These are phyloP conservation scores for Rauvolfia tetraphylla DNA, from an alignment of 257 asterid species.

Conservation along the genomic window DNA sequence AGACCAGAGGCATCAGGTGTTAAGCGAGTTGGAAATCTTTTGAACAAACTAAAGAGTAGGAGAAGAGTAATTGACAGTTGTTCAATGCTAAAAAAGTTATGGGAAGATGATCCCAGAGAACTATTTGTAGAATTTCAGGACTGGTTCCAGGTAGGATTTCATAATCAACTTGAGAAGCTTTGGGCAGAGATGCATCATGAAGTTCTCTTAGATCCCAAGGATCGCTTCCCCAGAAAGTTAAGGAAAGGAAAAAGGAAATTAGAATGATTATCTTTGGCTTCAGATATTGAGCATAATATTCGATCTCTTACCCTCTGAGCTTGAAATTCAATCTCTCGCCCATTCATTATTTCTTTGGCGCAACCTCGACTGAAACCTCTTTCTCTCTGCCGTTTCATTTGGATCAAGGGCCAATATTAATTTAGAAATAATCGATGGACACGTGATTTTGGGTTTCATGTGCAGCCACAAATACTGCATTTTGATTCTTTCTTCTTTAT, in stretches of 20 bases:
- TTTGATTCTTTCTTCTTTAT: not conserved
- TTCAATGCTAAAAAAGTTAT: slow-evolving; percentile 40
- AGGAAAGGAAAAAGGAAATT: slow-evolving; percentile 3
- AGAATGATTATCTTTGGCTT: not conserved
- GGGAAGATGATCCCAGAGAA: slow-evolving; percentile 50
- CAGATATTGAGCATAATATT: not conserved
- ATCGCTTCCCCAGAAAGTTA: slow-evolving; percentile 3
- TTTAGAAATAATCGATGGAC: not conserved
- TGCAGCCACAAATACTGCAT: not conserved
- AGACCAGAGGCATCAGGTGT: slow-evolving; percentile 69
- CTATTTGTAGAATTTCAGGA: slow-evolving; percentile 51
- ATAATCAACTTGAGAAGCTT: slow-evolving; percentile 11
- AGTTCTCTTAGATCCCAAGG: slow-evolving; percentile 14
- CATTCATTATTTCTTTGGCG: not conserved
- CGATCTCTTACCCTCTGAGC: not conserved
- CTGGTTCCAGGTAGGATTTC: slow-evolving; percentile 54
- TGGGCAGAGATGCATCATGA: slow-evolving; percentile 23
- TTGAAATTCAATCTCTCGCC: not conserved
- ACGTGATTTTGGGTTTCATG: not conserved
- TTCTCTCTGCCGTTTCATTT: not conserved
- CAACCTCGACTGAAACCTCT: not conserved
- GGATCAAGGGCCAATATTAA: not conserved
- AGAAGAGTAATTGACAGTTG: slow-evolving; percentile 49
- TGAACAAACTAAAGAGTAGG: slow-evolving; percentile 41
- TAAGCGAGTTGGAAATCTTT: slow-evolving; percentile 61